Evolutionary conservation across 2,329 filamentous ascomycete species (phyloP).

Genomic region (Exophiala oligosperma): DNA sequence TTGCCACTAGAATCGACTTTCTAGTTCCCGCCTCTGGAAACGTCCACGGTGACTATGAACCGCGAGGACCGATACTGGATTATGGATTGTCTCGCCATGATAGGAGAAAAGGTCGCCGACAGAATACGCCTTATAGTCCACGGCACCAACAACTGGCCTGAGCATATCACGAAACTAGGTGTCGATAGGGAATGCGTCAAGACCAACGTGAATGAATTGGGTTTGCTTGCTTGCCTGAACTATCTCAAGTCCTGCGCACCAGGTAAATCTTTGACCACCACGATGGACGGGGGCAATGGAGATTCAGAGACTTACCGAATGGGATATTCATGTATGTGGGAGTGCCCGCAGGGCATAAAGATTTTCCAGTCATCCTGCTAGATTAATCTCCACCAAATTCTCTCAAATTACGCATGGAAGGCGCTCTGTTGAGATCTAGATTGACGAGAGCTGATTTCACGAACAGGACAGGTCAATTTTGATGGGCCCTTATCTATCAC

Average conservation of each 20-base stretch:
- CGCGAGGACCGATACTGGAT: conserved; percentile 24
- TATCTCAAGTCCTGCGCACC: conserved; percentile 52
- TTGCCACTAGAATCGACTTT: conserved; percentile 70
- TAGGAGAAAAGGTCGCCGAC: conserved; percentile 51
- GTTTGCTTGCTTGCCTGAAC: conserved; percentile 47
- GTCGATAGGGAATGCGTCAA: conserved; percentile 57
- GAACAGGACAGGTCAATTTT: too few species aligned
- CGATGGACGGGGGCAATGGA: conserved; percentile 56
- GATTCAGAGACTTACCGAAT: conserved; percentile 58
- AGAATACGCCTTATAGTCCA: conserved; percentile 57
- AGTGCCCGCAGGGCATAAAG: conserved; percentile 26
- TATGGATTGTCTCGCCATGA: conserved; percentile 47
- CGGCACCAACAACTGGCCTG: conserved; percentile 58
- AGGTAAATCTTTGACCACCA: conserved; percentile 51
- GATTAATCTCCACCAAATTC: too few species aligned
- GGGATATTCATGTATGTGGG: conserved; percentile 54
- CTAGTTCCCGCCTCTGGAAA: conserved; percentile 76
- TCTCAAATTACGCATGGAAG: too few species aligned
- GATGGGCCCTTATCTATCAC: too few species aligned
- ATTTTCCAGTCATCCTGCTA: too few species aligned
- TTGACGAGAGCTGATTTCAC: too few species aligned
- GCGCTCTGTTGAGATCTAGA: too few species aligned
- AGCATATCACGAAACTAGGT: conserved; percentile 56
- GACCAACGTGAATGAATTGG: conserved; percentile 61
- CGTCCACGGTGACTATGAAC: conserved; percentile 67